Evolutionary conservation across 1,284 basidiomycete species (phyloP), one percentile per base, ranked within the genome.

Genomic region (Rhodotorula mucilaginosa): DNA sequence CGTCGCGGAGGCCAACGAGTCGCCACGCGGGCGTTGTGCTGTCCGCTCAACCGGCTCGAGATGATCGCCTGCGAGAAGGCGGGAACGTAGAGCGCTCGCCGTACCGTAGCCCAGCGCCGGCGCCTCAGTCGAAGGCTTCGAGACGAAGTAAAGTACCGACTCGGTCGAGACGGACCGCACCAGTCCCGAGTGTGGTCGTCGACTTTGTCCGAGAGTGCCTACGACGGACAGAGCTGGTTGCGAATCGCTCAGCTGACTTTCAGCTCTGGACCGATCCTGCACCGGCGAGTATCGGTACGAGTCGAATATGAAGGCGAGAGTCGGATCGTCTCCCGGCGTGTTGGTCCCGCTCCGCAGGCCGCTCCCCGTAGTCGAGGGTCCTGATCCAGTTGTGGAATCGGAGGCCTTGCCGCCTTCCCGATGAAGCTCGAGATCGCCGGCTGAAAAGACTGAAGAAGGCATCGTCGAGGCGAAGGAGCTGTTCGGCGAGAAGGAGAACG

Each of bases 281-380:
- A n/a, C 19, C 19, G 21, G 23, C 52, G 61, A 58, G 31, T 72
- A 68, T 2, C 65, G 58, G 31, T 73, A 73, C 48, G 72, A 68
- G 46, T 70, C 69, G 34, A 66, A 73, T 48, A 73, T 73, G 64
- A 69, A 69, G 1, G 68, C 68, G 26, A 73, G 60, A 2, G 68
- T 70, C 13, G 59, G 58, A 26, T 73, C 69, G 12, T 70, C 69
- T 21, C 61, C 66, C 2, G 68, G 61, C 5, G 63, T 61, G 23
- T 46, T 34, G 4, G 57, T 47, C 5, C 44, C 54, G 19, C 44
- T 31, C 15, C 31, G 51, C 10, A 13, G 39, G 1, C 39, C 39
- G 10, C 39, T 44, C 26, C 31, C 34, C 23, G 34, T 10, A 2
- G 34, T 34, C 6, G 34, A 34, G 34, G 34, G 34, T 8, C 15